Evolutionary conservation across 495 filamentous ascomycete species (phyloP).

Genomic region (Penicillium arizonense): DNA sequence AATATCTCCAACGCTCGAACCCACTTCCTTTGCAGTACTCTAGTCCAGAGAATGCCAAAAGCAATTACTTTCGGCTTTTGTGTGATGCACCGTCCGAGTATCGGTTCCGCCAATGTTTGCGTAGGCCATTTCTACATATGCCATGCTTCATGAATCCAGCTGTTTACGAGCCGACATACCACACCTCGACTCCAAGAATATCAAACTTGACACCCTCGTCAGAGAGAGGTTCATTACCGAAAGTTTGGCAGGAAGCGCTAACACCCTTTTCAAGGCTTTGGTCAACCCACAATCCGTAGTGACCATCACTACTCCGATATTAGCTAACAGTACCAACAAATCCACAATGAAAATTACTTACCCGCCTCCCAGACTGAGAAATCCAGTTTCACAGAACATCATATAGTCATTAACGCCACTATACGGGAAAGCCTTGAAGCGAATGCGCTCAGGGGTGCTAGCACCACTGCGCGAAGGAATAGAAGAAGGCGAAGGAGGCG

Average conservation of each 20-base stretch:
- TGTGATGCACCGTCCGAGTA: neutral
- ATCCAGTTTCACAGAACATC: constrained; percentile 88
- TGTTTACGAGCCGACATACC: constrained; percentile 63
- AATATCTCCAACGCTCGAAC: neutral
- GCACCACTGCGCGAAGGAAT: constrained; percentile 32
- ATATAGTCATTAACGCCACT: constrained; percentile 95
- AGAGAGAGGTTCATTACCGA: constrained; percentile 93
- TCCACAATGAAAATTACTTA: constrained; percentile 29
- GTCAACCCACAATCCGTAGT: constrained; percentile 92
- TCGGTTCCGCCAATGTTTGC: too few relatives aligned
- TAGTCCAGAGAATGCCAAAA: neutral
- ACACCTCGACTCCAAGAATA: constrained; percentile 86
- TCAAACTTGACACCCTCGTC: constrained; percentile 94
- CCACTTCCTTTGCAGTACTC: neutral
- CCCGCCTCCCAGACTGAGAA: constrained; percentile 82
- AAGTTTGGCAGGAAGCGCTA: constrained; percentile 78
- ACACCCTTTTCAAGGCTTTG: constrained; percentile 83
- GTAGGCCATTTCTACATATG: constrained; percentile 1
- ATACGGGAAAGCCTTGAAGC: constrained; percentile 97
- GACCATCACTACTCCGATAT: constrained; percentile 63
- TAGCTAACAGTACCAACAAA: constrained; percentile 1
- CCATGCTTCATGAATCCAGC: neutral
- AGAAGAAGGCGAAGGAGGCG: constrained; percentile 29
- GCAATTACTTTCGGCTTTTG: neutral
- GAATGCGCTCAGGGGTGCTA: constrained; percentile 62